Evolutionary conservation across 495 filamentous ascomycete species (phyloP).

Genomic region (Staphylotrichum longicolle): DNA sequence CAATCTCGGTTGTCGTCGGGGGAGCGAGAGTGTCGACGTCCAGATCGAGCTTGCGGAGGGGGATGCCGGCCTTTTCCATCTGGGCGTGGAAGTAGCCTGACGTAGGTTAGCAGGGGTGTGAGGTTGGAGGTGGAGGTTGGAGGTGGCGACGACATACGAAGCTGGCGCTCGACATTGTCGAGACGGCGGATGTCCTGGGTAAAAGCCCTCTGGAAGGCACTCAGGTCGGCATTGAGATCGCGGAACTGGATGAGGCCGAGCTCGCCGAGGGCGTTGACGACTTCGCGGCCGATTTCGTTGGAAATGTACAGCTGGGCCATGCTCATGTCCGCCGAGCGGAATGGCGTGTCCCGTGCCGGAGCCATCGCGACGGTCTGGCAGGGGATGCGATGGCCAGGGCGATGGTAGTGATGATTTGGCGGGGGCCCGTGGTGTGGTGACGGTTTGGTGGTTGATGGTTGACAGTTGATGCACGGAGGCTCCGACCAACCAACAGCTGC

Average conservation of each 20-base stretch:
- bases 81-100: constrained; percentile 86
- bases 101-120: constrained; percentile 4
- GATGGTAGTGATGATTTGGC: constrained; percentile 11
- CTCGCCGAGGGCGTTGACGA: constrained; percentile 93
- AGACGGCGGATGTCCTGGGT: constrained; percentile 95
- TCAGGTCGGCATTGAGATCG: constrained; percentile 90
- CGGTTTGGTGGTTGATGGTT: background rate
- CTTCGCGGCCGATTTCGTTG: constrained; percentile 96
- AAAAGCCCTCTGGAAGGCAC: constrained; percentile 94
- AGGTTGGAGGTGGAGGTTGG: background rate
- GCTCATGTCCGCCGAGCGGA: constrained; percentile 99
- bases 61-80: constrained; percentile 87
- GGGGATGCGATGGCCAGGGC: constrained; percentile 19
- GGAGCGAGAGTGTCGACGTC: constrained; percentile 81
- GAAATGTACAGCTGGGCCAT: constrained; percentile 99
- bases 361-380: constrained; percentile 42
- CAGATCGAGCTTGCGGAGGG: constrained; percentile 78
- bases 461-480: background rate
- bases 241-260: constrained; percentile 93
- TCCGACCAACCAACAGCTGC: constrained; percentile 7
- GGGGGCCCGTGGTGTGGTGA: background rate
- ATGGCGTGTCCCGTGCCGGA: constrained; percentile 78
- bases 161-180: constrained; percentile 96
- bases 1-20: constrained; percentile 88
- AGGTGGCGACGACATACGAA: constrained; percentile 60